Conservation (phyloP, 73 alveolate genomes). For the Breviolum minutum region DNA sequence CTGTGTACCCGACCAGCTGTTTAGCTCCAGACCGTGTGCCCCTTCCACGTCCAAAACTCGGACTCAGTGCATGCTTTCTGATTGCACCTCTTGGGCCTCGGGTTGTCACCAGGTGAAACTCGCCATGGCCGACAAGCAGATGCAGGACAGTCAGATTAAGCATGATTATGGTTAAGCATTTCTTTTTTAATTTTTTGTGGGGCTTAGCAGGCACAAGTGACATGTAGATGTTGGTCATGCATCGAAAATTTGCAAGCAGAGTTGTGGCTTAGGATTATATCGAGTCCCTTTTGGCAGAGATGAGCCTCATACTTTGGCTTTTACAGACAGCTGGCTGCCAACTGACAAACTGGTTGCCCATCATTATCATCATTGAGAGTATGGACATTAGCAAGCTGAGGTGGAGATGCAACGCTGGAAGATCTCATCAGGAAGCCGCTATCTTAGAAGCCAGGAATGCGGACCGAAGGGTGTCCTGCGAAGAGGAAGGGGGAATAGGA, state of each 20-base stretch:
- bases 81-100: no score
- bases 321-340: no score
- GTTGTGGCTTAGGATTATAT: background rate
- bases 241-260: no score
- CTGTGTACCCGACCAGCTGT: background rate
- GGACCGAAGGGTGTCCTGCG: no score
- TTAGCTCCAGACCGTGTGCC: background rate
- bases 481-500: no score
- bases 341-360: no score
- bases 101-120: no score
- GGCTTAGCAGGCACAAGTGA: no score
- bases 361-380: background rate
- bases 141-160: background rate
- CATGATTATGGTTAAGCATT: background rate
- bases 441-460: background rate
- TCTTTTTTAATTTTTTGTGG: background rate
- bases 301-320: background rate
- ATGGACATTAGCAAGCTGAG: background rate
- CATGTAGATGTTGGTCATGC: no score
- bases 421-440: conserved; percentile 23
- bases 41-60: no score
- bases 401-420: conserved; percentile 47
- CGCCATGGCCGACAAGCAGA: conserved; percentile 11
- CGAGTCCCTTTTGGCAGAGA: background rate
- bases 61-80: no score